Base-by-base conservation (phyloP, 1,139 yeast species). In the Candida labiduridarum region DNA sequence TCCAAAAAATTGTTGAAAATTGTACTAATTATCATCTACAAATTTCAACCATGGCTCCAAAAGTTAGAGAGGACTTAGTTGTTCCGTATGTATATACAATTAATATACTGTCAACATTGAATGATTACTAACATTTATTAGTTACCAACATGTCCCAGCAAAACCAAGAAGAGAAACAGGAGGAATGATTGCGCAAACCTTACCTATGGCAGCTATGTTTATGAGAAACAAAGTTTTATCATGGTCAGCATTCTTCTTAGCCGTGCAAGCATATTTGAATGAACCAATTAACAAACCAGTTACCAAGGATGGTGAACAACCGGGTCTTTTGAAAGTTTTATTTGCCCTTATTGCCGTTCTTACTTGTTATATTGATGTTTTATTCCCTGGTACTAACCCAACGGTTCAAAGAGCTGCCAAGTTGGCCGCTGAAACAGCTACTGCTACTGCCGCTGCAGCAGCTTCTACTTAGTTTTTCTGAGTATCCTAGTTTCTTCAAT, bases 131-230 rank as follows among this genome's bases (percentile, higher is more conserved):
- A 52, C 50, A 6, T 18, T 16, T 19, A 11, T 33, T 48, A 76
- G 80, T 47, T 82, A 80, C 68, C 66, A 65, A 45, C 87, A 82
- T 62, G 61, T 63, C 39, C 78, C 82, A 35, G 77, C 80, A 36
- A 79, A 78, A 56, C 78, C 82, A 46, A 73, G 81, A 48, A 64
- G 70, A 14, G 75, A 79, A 46, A 43, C 52, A 12, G 74, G 78
- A 15, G 63, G 78, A 2, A 67, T 77, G 62, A 66, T 84, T 38
- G 74, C 83, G 30, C 87, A 83, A 63, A 74, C 85, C 16, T 78
- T 83, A 69, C 88, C 89, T 36, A 82, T 84, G 86, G 85, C 85
- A 8, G 87, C 88, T 43, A 82, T 84, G 84, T 77, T 78, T 57
- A 62, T 78, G 71, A 74, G 69, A 62, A 79, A 79, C 61, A 80